A percentile compares a stretch with the other conserved stretches of the same genome.
Conservation (phyloP, 768 basidiomycete genomes). For the Pleurotus citrinopileatus region DNA sequence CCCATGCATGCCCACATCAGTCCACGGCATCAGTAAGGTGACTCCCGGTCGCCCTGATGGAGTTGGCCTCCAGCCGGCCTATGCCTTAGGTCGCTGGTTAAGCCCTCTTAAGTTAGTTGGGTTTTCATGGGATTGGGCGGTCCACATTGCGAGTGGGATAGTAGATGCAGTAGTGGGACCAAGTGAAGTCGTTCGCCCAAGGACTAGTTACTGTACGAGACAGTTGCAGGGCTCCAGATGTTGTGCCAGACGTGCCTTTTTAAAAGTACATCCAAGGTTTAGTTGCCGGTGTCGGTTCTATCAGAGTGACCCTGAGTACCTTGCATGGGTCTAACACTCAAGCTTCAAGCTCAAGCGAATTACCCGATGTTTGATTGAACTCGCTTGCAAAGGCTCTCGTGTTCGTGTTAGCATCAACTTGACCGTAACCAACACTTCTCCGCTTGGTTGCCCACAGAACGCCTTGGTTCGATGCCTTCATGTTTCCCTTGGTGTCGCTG, state of each 20-base stretch:
- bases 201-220: too few species aligned
- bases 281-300: not conserved
- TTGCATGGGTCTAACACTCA: not conserved
- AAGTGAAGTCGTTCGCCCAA: too few species aligned
- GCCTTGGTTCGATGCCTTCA: slow-evolving; percentile 1
- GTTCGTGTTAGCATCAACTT: too few species aligned
- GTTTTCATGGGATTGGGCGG: too few species aligned
- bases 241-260: not conserved
- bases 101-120: too few species aligned
- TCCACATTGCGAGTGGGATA: not conserved
- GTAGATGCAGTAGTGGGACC: too few species aligned
- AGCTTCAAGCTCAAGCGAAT: too few species aligned
- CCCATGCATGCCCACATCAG: slow-evolving; percentile 1
- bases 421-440: not conserved
- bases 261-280: not conserved
- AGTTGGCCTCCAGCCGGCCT: too few species aligned
- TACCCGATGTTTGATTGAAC: too few species aligned
- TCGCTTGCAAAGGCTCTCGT: too few species aligned
- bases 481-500: slow-evolving; percentile 1
- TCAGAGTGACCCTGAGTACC: not conserved
- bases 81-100: too few species aligned
- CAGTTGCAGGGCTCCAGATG: not conserved
- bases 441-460: not conserved
- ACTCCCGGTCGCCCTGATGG: too few species aligned
- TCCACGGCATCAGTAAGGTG: not conserved